A percentile compares a stretch with the other conserved stretches of the same genome.
phyloP scores from a whole-genome alignment of 768 basidiomycete genomes.

The Kwoniella pini region DNA sequence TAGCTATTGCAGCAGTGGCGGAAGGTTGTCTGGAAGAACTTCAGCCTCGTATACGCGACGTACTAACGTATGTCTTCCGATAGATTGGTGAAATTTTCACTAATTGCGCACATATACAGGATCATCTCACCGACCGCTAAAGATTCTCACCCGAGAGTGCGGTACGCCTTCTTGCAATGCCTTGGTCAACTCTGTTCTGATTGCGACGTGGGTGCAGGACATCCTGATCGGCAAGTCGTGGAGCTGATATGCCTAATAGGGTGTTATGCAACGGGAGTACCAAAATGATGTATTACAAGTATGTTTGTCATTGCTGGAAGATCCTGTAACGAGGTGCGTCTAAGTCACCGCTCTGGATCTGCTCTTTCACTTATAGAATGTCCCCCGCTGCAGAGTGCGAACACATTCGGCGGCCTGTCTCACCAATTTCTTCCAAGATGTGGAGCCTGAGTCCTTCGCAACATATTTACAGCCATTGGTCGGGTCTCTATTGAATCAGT shows the following conservation, averaged over 20 bases:
- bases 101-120: conserved; percentile 1
- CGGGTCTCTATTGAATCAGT: conserved; percentile 59
- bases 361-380: conserved; percentile 2
- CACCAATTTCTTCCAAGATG: conserved; percentile 89
- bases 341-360: not conserved
- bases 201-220: conserved; percentile 65
- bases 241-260: conserved; percentile 56
- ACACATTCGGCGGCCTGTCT: conserved; percentile 82
- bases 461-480: conserved; percentile 81
- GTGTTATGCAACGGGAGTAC: conserved; percentile 72
- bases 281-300: conserved; percentile 69
- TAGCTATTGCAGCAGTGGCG: conserved; percentile 81
- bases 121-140: conserved; percentile 65
- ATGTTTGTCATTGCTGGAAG: conserved; percentile 71
- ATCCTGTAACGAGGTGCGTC: conserved; percentile 68
- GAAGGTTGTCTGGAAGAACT: conserved; percentile 68
- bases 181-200: conserved; percentile 89
- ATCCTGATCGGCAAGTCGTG: not conserved
- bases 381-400: conserved; percentile 65
- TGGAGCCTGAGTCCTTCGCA: conserved; percentile 68
- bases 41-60: conserved; percentile 76
- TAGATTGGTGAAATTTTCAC: not conserved
- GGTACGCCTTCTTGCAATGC: conserved; percentile 73
- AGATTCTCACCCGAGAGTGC: conserved; percentile 73
- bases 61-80: conserved; percentile 66